Evolutionary conservation across 1,284 basidiomycete genomes (phyloP), one percentile per base, ranked within the genome.

Genomic region (Moniliella sp.): DNA sequence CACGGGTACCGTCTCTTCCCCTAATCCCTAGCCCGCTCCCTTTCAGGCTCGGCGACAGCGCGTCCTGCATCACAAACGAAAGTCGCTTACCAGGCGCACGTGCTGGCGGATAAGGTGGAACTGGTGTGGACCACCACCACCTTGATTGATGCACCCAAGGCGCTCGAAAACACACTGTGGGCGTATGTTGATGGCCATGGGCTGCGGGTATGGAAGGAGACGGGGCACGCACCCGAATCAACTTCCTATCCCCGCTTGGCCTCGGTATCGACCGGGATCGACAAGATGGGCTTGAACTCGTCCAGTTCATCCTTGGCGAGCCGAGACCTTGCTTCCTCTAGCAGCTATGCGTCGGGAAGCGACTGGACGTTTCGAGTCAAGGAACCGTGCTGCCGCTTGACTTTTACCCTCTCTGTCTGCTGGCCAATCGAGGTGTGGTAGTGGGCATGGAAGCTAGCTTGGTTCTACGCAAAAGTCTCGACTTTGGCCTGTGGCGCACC

Each of bases 391-490:
- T 97, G 32, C 71, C 75, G 1, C 65, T 94, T 5, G 80, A 91
- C 46, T 94, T 94, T 51, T 94, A 97, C 56, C 88, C 88, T 0
- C 62, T 97, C 3, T 91, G 84, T 86, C 82, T 91, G 4, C 68
- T 97, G 13, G 88, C 97, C 78, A 84, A 94, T 59, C 94, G 93
- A 57, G 91, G 86, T 0, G 91, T 97, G 46, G 81, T 99, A 41
- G 84, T 97, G 35, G 91, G 88, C 5, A 80, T 80, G 23, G 84
- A 94, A 48, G 74, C 86, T 34, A 83, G 91, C 57, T 71, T 74
- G 1, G 76, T 74, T 2, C 67, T 76, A 14, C 71, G 80, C 25
- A 65, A 70, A 12, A 78, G 76, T 33, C 65, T 97, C 4, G 73
- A 84, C 8, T 94, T 93, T 57, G 76, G 78, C 5, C 75, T 91